Evolutionary conservation across 2,329 filamentous ascomycete genomes (phyloP).

Genomic region (Passalora sequoiae): DNA sequence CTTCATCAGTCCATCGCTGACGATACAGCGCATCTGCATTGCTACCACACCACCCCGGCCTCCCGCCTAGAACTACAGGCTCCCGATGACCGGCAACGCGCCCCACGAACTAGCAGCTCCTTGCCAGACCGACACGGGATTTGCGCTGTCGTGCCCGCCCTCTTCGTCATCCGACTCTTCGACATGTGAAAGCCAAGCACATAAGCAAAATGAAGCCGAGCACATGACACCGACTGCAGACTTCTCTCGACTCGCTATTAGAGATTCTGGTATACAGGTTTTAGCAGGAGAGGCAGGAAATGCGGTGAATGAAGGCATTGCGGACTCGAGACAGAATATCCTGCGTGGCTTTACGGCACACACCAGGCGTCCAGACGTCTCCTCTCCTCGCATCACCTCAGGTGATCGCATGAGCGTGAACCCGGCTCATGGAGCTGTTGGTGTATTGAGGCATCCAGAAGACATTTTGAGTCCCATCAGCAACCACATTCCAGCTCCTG

Average conservation of each 20-base stretch:
- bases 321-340: not conserved
- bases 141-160: too few relatives aligned
- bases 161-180: not conserved
- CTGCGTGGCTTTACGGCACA: not conserved
- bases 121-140: too few relatives aligned
- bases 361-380: not conserved
- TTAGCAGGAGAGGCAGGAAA: not conserved
- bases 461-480: constrained; percentile 2
- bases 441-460: constrained; percentile 10
- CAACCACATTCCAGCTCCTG: not conserved
- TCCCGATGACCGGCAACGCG: not conserved
- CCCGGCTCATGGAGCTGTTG: constrained; percentile 21
- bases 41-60: too few relatives aligned
- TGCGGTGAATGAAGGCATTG: not conserved
- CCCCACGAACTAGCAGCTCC: not conserved
- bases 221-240: not conserved
- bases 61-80: too few relatives aligned
- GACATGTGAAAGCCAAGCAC: constrained; percentile 2
- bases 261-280: not conserved
- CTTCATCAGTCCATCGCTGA: too few relatives aligned
- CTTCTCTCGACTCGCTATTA: not conserved
- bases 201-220: not conserved
- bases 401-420: constrained; percentile 21
- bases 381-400: constrained; percentile 6
- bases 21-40: too few relatives aligned